Conservation (phyloP, 2,329 filamentous ascomycete species). For the Fusarium subtropicale region DNA sequence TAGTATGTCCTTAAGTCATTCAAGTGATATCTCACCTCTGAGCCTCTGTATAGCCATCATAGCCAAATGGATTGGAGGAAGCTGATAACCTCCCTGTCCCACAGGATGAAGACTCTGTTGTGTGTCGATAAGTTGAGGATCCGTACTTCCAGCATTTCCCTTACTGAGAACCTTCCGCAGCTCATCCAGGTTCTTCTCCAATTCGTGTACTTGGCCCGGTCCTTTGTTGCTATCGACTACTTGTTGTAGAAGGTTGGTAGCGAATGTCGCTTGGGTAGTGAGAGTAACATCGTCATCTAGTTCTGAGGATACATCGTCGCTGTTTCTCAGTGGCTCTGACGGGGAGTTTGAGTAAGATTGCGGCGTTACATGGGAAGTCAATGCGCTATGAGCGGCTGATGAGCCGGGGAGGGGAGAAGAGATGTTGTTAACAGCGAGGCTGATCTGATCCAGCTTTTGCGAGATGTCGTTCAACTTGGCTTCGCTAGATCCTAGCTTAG, state of each 20-base stretch:
- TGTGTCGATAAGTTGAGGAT: neutral
- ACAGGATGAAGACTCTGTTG: neutral
- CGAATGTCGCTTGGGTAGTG: constrained; percentile 8
- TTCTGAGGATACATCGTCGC: neutral
- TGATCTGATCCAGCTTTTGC: constrained; percentile 12
- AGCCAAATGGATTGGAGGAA: neutral
- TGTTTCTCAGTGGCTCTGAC: fast-evolving
- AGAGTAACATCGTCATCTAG: constrained; percentile 9
- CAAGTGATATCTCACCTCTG: fast-evolving
- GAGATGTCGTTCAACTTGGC: constrained; percentile 13
- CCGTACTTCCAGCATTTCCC: fast-evolving
- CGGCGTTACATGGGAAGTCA: neutral
- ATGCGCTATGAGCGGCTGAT: neutral
- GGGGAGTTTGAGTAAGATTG: neutral
- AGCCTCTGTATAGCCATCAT: constrained; percentile 19
- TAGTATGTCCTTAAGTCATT: fast-evolving
- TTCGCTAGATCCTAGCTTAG: neutral
- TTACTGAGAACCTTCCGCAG: neutral
- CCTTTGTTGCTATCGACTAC: constrained; percentile 13
- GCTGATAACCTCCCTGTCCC: neutral
- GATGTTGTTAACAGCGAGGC: constrained; percentile 9
- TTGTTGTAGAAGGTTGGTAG: constrained; percentile 1
- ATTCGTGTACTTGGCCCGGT: neutral
- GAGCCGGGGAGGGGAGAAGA: neutral
- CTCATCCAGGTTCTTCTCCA: neutral